Percentiles rank a stretch among this genome's conserved stretches.
Evolutionary conservation across 768 basidiomycete genomes (phyloP).

Genomic region (Psilocybe cubensis): DNA sequence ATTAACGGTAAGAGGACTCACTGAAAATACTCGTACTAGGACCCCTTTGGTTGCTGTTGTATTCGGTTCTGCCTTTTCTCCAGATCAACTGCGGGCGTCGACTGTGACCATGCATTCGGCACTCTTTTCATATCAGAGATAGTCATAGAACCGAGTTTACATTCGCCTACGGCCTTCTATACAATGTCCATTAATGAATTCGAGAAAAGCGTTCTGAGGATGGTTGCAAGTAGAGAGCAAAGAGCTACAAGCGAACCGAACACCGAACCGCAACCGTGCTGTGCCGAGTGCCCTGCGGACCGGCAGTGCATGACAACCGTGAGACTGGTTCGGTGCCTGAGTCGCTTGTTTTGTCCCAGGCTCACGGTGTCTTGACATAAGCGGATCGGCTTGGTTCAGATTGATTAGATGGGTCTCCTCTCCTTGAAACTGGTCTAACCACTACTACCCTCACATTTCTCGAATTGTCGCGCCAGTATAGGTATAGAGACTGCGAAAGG

Average conservation of each 20-base stretch:
- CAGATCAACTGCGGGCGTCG: neutral
- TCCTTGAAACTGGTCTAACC: constrained; percentile 1
- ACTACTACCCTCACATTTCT: neutral
- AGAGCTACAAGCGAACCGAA: neutral
- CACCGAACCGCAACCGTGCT: neutral
- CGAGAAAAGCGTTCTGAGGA: neutral
- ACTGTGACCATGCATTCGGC: neutral
- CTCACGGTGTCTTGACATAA: neutral
- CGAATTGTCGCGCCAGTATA: neutral
- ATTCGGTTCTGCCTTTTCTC: neutral
- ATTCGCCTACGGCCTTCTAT: neutral
- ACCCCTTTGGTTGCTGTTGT: neutral
- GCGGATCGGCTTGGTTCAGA: constrained; percentile 3
- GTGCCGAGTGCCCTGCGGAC: neutral
- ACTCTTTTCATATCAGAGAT: neutral
- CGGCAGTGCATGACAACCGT: neutral
- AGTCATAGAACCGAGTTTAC: neutral
- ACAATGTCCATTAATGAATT: neutral
- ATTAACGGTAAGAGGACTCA: neutral
- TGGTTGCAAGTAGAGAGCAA: neutral
- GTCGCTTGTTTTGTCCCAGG: neutral
- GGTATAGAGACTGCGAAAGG: neutral
- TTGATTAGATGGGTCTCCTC: neutral
- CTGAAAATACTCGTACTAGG: neutral
- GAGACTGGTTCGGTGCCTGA: neutral